Base-by-base conservation (phyloP, 192 early-diverging fungal species). In the Backusella macrospora region DNA sequence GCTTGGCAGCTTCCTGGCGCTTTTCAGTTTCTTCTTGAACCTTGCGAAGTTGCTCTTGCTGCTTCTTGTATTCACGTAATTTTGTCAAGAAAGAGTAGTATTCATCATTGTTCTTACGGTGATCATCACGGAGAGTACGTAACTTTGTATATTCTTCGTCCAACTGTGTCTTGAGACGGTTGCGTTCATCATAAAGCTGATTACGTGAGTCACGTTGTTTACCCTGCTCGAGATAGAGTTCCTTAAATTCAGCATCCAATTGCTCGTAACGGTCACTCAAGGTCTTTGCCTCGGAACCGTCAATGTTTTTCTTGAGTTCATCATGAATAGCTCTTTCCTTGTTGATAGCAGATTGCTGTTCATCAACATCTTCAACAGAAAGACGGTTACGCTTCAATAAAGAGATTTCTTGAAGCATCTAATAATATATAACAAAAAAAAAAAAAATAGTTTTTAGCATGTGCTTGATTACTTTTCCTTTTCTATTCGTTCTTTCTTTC, bases 361-460 rank as follows among this genome's bases (percentile, higher is more conserved):
- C 75, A 82, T 90, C 82, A 42, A 80, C 68, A 13, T 83, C 86
- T 68, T 92, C 87, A 64, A 96, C 88, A 13, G 83, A 74, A 72
- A 95, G 93, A 70, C 90, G 89, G 44, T 84, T 82, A 81, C 87
- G 89, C 79, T 96, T 94, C 76, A 95, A 82, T n/a, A 77, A 75
- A 45, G 88, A 92, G 67, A 94, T 92, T 77, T 96, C 94, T 62
- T 90, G 78, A n/a, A 96, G 87, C 49, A 92, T 88, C 82, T 86
- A 81, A 62, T 16, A 5, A 62, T 29, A 52, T 18, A 15, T 7
- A 49, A 34, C 29, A 34, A 34, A 34, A 34, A 34, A 34, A 34
- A n/a, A n/a, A n/a, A n/a, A n/a, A n/a, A n/a, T n/a, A n/a, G n/a
- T 2, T 2, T 2, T 34, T 34, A 34, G 29, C 29, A 34, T 2